phyloP scores from a whole-genome alignment of 768 basidiomycete species.

The Mycena haematopus region DNA sequence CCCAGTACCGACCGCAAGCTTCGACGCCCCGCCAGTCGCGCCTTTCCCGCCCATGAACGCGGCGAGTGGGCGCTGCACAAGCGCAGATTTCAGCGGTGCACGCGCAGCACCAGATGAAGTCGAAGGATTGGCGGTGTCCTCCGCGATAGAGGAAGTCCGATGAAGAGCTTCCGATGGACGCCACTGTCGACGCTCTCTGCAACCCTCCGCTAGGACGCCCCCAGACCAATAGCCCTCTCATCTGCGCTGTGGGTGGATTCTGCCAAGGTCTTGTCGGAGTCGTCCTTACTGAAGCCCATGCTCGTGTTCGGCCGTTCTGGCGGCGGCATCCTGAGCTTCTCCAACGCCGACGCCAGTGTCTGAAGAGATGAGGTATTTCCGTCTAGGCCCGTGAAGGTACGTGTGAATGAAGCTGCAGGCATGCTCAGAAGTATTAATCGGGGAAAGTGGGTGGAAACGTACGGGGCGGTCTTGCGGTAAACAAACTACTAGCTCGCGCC shows the following conservation, averaged over 20 bases:
- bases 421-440: not conserved
- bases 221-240: constrained; percentile 30
- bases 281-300: constrained; percentile 64
- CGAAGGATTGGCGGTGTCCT: constrained; percentile 10
- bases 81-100: constrained; percentile 13
- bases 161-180: constrained; percentile 24
- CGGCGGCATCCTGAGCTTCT: constrained; percentile 71
- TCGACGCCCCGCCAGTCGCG: constrained; percentile 6
- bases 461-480: constrained; percentile 27
- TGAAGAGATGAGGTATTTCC: constrained; percentile 57
- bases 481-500: constrained; percentile 24
- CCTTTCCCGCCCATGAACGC: constrained; percentile 23
- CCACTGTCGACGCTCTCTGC: constrained; percentile 26
- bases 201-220: constrained; percentile 24
- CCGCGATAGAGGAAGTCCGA: constrained; percentile 11
- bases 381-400: constrained; percentile 27
- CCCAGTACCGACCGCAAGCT: constrained; percentile 25
- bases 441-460: not conserved
- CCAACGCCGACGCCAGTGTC: constrained; percentile 69
- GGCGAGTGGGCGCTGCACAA: constrained; percentile 23
- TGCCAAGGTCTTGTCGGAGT: constrained; percentile 28
- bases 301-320: constrained; percentile 73
- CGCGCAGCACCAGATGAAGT: constrained; percentile 8
- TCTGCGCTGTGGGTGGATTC: constrained; percentile 28
- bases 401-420: constrained; percentile 24